These are phyloP conservation scores for Penicillium expansum DNA, from an alignment of 2,329 filamentous ascomycete genomes.

Conservation along the genomic window DNA sequence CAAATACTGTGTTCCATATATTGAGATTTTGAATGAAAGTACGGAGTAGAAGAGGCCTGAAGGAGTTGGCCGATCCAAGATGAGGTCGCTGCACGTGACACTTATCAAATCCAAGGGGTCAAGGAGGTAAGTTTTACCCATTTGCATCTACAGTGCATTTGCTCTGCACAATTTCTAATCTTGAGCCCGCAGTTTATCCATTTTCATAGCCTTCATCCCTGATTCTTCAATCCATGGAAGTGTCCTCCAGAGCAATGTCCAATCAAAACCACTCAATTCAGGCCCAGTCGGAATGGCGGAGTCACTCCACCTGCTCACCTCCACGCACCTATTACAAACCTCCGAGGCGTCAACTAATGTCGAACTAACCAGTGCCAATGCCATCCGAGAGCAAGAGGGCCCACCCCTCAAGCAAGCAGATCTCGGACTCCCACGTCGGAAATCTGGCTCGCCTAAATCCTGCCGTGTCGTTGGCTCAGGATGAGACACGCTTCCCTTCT, in stretches of 20 bases:
- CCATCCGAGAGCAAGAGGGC: neutral
- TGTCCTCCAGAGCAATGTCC: neutral
- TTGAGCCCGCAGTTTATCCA: neutral
- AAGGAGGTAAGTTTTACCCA: neutral
- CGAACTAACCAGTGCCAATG: neutral
- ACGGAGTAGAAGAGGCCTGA: neutral
- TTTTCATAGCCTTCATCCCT: neutral
- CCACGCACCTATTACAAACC: neutral
- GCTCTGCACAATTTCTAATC: neutral
- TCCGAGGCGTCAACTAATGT: neutral
- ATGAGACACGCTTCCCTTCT: conserved; percentile 13
- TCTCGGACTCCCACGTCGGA: conserved; percentile 30
- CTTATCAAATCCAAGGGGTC: neutral
- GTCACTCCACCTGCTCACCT: neutral
- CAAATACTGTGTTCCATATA: too few species aligned
- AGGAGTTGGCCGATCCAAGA: neutral
- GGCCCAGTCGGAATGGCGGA: neutral
- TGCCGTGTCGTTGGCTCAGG: conserved; percentile 28
- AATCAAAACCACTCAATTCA: neutral
- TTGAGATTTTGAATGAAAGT: too few species aligned
- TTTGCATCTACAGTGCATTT: neutral
- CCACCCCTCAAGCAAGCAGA: conserved; percentile 18
- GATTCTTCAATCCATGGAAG: neutral
- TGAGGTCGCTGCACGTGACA: neutral
- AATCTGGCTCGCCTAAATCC: conserved; percentile 32